phyloP scores from a whole-genome alignment of 2,329 filamentous ascomycete species.

The Fonsecaea pedrosoi region DNA sequence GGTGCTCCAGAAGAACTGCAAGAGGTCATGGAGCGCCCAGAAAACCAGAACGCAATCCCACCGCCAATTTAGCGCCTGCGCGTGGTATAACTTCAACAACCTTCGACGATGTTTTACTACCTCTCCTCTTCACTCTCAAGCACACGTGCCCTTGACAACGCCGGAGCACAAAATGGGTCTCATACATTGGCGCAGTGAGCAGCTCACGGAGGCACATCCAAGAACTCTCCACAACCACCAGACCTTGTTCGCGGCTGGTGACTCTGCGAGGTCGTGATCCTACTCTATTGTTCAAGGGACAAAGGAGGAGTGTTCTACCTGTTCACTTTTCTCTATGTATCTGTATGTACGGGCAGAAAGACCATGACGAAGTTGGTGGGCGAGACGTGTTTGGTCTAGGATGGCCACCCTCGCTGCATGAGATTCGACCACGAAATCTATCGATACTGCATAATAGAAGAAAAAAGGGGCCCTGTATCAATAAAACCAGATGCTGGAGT shows the following conservation, averaged over 20 bases:
- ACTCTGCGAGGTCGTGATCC: not conserved
- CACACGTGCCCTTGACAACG: slow-evolving; percentile 14
- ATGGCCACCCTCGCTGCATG: slow-evolving; percentile 1
- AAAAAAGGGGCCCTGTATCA: slow-evolving; percentile 32
- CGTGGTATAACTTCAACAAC: slow-evolving; percentile 3
- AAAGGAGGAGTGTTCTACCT: slow-evolving; percentile 1
- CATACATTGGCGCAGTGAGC: not conserved
- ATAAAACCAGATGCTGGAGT: slow-evolving; percentile 15
- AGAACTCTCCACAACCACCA: not conserved
- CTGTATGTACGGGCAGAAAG: slow-evolving; percentile 11
- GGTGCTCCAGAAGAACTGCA: slow-evolving; percentile 83
- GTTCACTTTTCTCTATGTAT: slow-evolving; percentile 12
- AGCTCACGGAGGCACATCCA: not conserved
- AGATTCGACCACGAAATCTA: slow-evolving; percentile 21
- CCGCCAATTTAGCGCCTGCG: slow-evolving; percentile 55
- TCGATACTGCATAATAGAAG: slow-evolving; percentile 35
- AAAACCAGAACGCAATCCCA: slow-evolving; percentile 43
- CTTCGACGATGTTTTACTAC: slow-evolving; percentile 50
- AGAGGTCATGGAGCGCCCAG: slow-evolving; percentile 60
- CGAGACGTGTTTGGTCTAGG: slow-evolving; percentile 2
- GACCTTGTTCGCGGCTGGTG: not conserved
- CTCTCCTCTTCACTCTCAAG: slow-evolving; percentile 47
- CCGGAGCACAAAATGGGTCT: not conserved
- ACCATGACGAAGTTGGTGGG: slow-evolving; percentile 8
- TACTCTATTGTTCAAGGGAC: slow-evolving; percentile 1